Base-by-base conservation (phyloP, 2,329 filamentous ascomycete species). In the Metarhizium guizhouense region DNA sequence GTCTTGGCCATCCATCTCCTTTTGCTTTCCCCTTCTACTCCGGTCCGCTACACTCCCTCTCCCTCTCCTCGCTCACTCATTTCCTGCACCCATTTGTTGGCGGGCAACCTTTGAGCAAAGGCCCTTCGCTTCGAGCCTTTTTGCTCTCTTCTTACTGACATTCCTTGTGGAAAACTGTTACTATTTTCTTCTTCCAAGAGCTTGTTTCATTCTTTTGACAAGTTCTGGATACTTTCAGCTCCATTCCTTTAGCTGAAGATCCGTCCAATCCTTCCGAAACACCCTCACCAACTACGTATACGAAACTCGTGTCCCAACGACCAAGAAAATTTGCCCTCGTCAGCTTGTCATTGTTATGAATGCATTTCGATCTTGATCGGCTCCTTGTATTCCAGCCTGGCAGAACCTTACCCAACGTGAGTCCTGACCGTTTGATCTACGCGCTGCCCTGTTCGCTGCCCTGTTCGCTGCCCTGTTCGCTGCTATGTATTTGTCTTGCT, bases 261-360 rank as follows among this genome's bases (percentile, higher is more conserved):
- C 68, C 70, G 71, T 72, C 73, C 72, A 65, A 65, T 72, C 70
- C 62, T 70, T 71, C 47, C 53, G 25, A 48, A 48, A 48, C 60
- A 53, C 51, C 55, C 58, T 4, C 49, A 20, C 50, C 43, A 47
- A 54, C 56, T 40, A 54, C 45, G 38, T 3, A 40, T 40, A 54
- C 45, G 38, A 40, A 40, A 13, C 45, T 11, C 20, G 45, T 48
- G 45, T 32, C 36, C 11, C 55, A 53, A 58, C 55, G 53, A 49
- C 51, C 59, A 36, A 30, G 58, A 52, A 45, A 30, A 54, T 14
- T 14, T 20, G 5, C 30, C 14, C 29, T 52, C 50, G 36, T 53
- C 20, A 45, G 48, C 48, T 48, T 8, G 42, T 29, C 43, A 40
- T 42, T 53, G 45, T 29, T 47, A 47, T 49, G 54, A 11, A 43